phyloP scores from a whole-genome alignment of 192 early-diverging fungal species.

The Irineochytrium annulatum region DNA sequence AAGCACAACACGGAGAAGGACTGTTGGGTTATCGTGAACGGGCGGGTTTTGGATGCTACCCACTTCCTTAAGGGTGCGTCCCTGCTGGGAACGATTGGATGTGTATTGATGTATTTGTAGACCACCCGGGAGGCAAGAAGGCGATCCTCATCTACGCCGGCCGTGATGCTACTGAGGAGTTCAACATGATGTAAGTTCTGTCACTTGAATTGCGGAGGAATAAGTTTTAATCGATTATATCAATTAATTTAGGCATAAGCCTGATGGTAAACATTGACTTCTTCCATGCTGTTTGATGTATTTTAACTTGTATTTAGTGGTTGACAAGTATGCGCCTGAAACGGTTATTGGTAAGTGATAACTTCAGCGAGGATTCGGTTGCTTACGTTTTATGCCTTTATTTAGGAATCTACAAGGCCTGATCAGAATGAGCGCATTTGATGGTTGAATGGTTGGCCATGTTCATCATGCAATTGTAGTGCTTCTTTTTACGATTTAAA shows the following conservation, averaged over 20 bases:
- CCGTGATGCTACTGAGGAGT: constrained; percentile 81
- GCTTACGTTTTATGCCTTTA: too few relatives aligned
- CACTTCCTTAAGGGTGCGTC: constrained; percentile 67
- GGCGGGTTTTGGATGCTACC: constrained; percentile 73
- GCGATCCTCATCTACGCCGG: constrained; percentile 81
- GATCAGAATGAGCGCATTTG: too few relatives aligned
- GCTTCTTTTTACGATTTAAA: too few relatives aligned
- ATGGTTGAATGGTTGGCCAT: too few relatives aligned
- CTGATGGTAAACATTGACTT: constrained; percentile 60
- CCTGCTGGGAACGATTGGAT: constrained; percentile 44
- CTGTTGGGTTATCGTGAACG: constrained; percentile 85
- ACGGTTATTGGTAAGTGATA: constrained; percentile 48
- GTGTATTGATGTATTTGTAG: constrained; percentile 26
- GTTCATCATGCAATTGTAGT: too few relatives aligned
- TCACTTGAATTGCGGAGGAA: background rate
- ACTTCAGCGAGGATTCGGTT: too few relatives aligned
- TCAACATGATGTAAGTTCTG: constrained; percentile 37
- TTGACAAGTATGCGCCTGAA: constrained; percentile 58
- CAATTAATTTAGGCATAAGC: constrained; percentile 59
- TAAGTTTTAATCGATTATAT: constrained; percentile 5
- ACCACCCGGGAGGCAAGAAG: constrained; percentile 84
- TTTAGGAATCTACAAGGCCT: too few relatives aligned
- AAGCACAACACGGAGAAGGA: constrained; percentile 79
- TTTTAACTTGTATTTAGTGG: too few relatives aligned
- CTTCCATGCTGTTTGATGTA: background rate